Percentiles rank a stretch among this genome's conserved stretches.
These are phyloP conservation scores for Alternaria solani DNA, from an alignment of 2,329 filamentous ascomycete species.

Conservation along the genomic window DNA sequence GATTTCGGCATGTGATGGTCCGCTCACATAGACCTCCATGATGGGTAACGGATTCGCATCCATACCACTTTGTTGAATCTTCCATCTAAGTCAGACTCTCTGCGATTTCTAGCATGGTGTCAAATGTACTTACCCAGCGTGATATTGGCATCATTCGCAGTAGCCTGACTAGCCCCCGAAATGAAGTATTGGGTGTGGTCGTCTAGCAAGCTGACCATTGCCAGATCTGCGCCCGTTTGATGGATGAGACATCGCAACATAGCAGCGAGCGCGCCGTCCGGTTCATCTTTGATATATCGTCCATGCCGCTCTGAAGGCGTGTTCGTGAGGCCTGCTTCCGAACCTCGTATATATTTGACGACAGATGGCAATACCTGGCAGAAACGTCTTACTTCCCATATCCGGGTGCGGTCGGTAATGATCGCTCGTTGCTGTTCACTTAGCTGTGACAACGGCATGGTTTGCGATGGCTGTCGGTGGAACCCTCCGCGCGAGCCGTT, in stretches of 20 bases:
- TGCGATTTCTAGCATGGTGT: not conserved
- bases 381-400: slow-evolving; percentile 18
- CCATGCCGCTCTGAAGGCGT: slow-evolving; percentile 3
- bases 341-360: slow-evolving; percentile 8
- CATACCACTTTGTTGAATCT: slow-evolving; percentile 18
- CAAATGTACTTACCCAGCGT: slow-evolving; percentile 10
- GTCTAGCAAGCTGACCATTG: slow-evolving; percentile 16
- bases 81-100: not conserved
- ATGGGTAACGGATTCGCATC: slow-evolving; percentile 15
- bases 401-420: slow-evolving; percentile 10
- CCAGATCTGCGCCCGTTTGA: slow-evolving; percentile 10
- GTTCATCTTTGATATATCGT: not conserved
- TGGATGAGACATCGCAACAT: slow-evolving; percentile 14
- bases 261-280: slow-evolving; percentile 14
- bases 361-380: slow-evolving; percentile 15
- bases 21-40: slow-evolving; percentile 16
- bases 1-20: slow-evolving; percentile 12
- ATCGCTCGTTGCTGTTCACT: slow-evolving; percentile 13
- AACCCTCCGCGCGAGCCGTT: not conserved
- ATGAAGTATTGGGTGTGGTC: slow-evolving; percentile 17
- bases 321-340: slow-evolving; percentile 1
- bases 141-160: slow-evolving; percentile 8
- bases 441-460: slow-evolving; percentile 12
- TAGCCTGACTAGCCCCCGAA: slow-evolving; percentile 13
- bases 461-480: not conserved